Conservation (phyloP, 2,329 filamentous ascomycete genomes). For the Pseudopyrenochaeta lycopersici region DNA sequence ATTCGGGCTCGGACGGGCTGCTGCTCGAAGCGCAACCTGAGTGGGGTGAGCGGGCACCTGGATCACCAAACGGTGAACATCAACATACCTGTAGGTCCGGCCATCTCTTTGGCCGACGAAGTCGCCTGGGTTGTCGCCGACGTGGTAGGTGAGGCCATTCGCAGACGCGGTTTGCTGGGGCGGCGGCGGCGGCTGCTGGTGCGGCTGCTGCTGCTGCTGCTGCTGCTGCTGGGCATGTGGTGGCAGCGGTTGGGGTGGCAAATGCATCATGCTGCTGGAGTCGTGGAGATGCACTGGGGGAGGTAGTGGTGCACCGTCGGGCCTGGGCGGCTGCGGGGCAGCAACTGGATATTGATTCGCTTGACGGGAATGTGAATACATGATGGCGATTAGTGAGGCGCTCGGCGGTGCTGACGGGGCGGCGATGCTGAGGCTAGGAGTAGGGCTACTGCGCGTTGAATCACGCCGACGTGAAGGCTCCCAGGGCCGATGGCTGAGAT, state of each 20-base stretch:
- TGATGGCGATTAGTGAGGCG: conserved; percentile 10
- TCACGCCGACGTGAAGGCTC: too few species aligned
- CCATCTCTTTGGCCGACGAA: conserved; percentile 13
- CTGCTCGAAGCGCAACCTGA: conserved; percentile 81
- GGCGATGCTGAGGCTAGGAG: background rate
- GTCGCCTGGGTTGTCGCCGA: conserved; percentile 6
- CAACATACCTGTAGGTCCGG: conserved; percentile 18
- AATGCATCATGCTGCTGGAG: conserved; percentile 19
- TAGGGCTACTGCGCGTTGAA: too few species aligned
- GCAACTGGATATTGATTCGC: conserved; percentile 28
- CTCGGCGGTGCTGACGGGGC: background rate
- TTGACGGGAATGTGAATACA: conserved; percentile 33
- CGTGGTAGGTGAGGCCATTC: conserved; percentile 25
- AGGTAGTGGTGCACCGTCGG: conserved; percentile 21
- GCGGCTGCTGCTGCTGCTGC: conserved; percentile 6
- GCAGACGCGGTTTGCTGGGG: conserved; percentile 7
- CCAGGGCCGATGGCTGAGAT: too few species aligned
- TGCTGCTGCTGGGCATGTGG: conserved; percentile 12
- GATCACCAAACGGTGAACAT: background rate
- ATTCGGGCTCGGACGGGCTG: conserved; percentile 93
- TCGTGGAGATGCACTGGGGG: conserved; percentile 22
- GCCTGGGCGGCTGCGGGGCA: conserved; percentile 15
- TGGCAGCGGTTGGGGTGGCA: conserved; percentile 3
- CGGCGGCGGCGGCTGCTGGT: conserved; percentile 5
- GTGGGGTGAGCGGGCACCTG: conserved; percentile 31